Conservation (phyloP, 495 filamentous ascomycete species). For the Lophiostoma macrostomum region DNA sequence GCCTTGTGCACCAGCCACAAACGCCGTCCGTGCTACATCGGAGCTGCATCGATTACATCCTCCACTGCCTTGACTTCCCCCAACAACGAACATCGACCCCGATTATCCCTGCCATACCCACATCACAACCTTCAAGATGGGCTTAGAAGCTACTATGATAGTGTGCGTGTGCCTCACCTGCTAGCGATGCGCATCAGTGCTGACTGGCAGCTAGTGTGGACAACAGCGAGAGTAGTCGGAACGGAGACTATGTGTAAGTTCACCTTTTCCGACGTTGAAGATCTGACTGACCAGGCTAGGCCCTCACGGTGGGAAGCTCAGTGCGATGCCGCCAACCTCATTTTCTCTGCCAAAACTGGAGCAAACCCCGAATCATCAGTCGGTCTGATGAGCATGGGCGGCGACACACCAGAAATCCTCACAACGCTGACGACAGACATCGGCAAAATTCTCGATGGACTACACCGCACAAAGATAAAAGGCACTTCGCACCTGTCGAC, state of each 20-base stretch:
- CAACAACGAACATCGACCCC: neutral
- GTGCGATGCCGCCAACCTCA: conserved; percentile 87
- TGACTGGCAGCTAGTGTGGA: conserved; percentile 65
- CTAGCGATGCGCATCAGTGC: neutral
- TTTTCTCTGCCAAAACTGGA: conserved; percentile 91
- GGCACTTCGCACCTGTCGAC: conserved; percentile 83
- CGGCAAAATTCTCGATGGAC: conserved; percentile 87
- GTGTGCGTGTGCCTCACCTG: conserved; percentile 51
- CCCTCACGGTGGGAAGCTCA: conserved; percentile 95
- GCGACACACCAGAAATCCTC: conserved; percentile 91
- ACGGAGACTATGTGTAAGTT: conserved; percentile 84
- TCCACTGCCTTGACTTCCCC: neutral
- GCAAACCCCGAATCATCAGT: conserved; percentile 95
- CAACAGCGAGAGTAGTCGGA: conserved; percentile 96
- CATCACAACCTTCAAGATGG: conserved; percentile 50
- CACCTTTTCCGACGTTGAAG: neutral
- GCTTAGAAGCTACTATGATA: conserved; percentile 72
- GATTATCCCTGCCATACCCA: neutral
- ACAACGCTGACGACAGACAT: conserved; percentile 94
- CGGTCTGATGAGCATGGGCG: conserved; percentile 97
- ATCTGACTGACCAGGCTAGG: conserved; percentile 41
- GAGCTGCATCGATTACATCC: too few relatives aligned
- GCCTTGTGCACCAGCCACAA: too few relatives aligned
- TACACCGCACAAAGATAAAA: conserved; percentile 92
- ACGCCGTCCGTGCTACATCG: too few relatives aligned